A percentile compares a stretch with the other conserved stretches of the same genome.
Evolutionary conservation across 202 grass and related monocot species (phyloP).

Genomic region (Alloteropsis angusta): DNA sequence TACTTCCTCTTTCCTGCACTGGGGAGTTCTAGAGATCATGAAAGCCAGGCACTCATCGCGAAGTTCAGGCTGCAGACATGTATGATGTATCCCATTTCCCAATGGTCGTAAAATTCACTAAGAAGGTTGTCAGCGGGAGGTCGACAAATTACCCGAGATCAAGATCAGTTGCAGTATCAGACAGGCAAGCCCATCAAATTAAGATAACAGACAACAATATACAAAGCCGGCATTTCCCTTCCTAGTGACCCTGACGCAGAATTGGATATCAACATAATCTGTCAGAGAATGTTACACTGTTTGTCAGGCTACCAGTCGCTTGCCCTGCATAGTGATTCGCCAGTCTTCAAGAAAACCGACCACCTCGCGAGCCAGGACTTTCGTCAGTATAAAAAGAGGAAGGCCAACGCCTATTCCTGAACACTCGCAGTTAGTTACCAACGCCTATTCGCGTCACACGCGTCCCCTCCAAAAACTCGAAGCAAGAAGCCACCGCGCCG

Average conservation of each 20-base stretch:
- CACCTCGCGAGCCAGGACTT: not conserved
- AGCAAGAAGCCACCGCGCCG: not conserved
- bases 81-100: too few species aligned
- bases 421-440: not conserved
- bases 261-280: not conserved
- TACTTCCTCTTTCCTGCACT: not conserved
- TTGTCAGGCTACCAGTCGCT: not conserved
- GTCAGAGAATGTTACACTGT: not conserved
- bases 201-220: too few species aligned
- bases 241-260: not conserved
- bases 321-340: not conserved
- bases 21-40: not conserved
- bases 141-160: not conserved
- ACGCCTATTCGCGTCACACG: not conserved
- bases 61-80: not conserved
- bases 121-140: not conserved
- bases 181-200: not conserved
- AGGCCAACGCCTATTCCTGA: not conserved
- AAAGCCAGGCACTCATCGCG: not conserved
- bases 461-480: constrained; percentile 2
- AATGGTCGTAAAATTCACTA: not conserved
- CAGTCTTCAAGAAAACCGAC: not conserved
- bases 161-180: not conserved
- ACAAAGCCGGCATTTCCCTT: not conserved
- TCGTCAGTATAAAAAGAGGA: constrained; percentile 11